Conservation (phyloP, 176 grass and related monocot genomes). For the Bothriochloa decipiens region DNA sequence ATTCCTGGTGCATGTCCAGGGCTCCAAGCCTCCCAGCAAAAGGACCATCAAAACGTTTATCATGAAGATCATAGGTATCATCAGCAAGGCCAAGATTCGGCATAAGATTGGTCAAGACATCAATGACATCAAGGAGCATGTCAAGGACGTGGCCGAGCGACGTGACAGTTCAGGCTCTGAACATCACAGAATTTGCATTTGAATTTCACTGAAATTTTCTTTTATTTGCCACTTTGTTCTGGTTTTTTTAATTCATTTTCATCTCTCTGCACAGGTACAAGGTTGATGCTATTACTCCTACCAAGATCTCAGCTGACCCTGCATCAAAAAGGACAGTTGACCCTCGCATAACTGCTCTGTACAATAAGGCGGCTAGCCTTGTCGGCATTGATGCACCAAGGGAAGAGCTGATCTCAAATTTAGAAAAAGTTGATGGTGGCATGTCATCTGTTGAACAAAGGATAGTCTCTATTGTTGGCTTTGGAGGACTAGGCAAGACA, state of each 20-base stretch:
- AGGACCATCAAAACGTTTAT: too few relatives aligned
- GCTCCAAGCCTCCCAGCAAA: too few relatives aligned
- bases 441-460: background rate
- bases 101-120: background rate
- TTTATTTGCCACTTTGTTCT: background rate
- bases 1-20: background rate
- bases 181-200: rapidly evolving
- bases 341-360: background rate
- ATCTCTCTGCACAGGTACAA: background rate
- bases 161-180: background rate
- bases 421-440: background rate
- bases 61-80: too few relatives aligned
- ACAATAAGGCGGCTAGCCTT: background rate
- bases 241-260: too few relatives aligned
- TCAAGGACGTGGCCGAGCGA: background rate
- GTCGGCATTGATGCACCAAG: background rate
- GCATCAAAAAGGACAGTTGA: too few relatives aligned
- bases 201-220: rapidly evolving
- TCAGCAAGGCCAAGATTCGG: background rate
- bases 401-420: background rate
- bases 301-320: rapidly evolving
- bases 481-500: conserved; percentile 15
- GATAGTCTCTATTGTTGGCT: background rate
- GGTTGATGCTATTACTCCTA: background rate
- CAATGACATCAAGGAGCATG: background rate